These are phyloP conservation scores for Phtheirospermum japonicum DNA, from an alignment of 257 asterid species.

Conservation along the genomic window DNA sequence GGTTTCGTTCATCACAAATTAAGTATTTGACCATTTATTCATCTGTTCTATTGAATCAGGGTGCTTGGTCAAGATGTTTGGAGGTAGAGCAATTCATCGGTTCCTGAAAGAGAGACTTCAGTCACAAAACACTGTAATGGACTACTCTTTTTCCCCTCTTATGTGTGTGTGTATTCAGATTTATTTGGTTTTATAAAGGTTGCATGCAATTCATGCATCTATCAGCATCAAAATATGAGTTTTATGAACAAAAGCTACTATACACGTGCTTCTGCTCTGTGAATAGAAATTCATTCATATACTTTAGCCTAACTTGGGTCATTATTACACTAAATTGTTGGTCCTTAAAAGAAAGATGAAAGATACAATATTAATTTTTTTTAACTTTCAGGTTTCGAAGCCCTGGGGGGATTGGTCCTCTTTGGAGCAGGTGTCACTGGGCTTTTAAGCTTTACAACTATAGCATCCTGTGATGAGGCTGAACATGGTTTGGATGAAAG, in stretches of 20 bases:
- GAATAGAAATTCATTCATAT: neutral
- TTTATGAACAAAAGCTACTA: too few relatives aligned
- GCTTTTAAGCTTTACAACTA: too few relatives aligned
- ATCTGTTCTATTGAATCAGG: constrained; percentile 22
- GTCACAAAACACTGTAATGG: constrained; percentile 31
- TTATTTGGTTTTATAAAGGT: too few relatives aligned
- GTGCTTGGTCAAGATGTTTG: constrained; percentile 29
- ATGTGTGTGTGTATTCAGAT: neutral
- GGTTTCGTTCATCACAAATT: neutral
- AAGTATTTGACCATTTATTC: neutral
- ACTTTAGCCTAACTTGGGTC: neutral
- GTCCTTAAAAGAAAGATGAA: constrained; percentile 4
- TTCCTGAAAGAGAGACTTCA: constrained; percentile 38
- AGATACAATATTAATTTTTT: neutral
- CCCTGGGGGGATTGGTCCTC: constrained; percentile 36
- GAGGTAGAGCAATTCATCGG: too few relatives aligned
- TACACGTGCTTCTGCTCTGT: neutral
- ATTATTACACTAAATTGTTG: constrained; percentile 3
- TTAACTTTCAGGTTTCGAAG: constrained; percentile 35
- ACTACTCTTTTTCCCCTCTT: neutral
- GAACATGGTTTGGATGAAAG: constrained; percentile 56
- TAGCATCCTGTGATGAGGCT: constrained; percentile 64
- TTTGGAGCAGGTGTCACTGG: constrained; percentile 54
- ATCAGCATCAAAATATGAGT: neutral
- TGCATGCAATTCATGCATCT: constrained; percentile 11